Evolutionary conservation across 108 stramenopile species (phyloP), one percentile per base, ranked within the genome.

Genomic region (Skeletonema tropicum): DNA sequence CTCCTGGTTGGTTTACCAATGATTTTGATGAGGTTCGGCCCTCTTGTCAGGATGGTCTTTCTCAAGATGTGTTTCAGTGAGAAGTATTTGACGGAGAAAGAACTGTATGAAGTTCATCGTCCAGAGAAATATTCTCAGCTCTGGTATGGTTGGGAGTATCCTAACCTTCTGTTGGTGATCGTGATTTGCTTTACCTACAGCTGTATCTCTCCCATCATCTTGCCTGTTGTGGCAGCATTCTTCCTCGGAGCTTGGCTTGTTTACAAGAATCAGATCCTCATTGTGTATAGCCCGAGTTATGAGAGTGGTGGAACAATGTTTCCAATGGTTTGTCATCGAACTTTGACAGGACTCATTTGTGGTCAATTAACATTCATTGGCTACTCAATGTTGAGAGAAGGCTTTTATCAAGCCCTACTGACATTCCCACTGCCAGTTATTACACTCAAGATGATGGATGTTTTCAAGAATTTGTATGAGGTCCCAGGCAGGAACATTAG

Each of bases 191-290:
- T 91, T 48, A 90, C 88, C 10, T 93, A 92, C 59, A 84, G 82
- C 2, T 83, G 86, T 39, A 92, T 94, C 66, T 89, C 89, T 42
- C 97, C 97, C 1, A 62, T 97, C 58, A 91, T 95, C 66, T 75
- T 95, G 35, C 90, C 91, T 9, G 80, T 95, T 26, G 94, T 91
- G 7, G 71, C 88, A 7, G 66, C 91, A 4, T 96, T 90, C 85
- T 97, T 95, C 70, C 64, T 84, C 6, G 84, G 87, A 9, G 82
- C 92, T 17, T 77, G 90, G 69, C 67, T 94, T 45, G 92, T 97
- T 9, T 97, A 96, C 89, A 96, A 95, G 84, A 91, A 92, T 32
- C 94, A 97, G 68, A 82, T 95, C 19, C 79, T 96, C 9, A 89
- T 89, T 66, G 93, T 97, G 4, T 91, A 86, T 73, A 79, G 33